Evolutionary conservation across 805 yeast species (phyloP).

Genomic region (Spencermartinsiella europaea): DNA sequence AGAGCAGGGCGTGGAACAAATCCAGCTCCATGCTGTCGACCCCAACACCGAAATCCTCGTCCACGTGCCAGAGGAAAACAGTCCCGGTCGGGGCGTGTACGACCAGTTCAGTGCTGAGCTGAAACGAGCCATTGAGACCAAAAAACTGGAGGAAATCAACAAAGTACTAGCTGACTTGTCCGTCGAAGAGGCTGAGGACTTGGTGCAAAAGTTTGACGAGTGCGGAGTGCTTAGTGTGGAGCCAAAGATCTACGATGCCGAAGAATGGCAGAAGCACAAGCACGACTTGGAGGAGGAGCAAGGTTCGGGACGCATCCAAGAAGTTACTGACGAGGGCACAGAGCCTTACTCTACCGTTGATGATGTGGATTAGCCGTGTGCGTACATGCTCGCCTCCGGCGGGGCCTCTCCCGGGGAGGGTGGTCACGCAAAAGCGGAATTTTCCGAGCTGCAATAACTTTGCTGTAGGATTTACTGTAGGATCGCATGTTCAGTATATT

Average conservation of each 20-base stretch:
- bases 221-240: slow-evolving; percentile 81
- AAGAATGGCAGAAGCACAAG: slow-evolving; percentile 32
- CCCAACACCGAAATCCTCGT: slow-evolving; percentile 73
- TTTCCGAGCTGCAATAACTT: too few species aligned
- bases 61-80: slow-evolving; percentile 56
- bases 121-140: slow-evolving; percentile 72
- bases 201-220: slow-evolving; percentile 68
- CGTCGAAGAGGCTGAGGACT: slow-evolving; percentile 72
- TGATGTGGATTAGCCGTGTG: background rate
- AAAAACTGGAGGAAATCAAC: slow-evolving; percentile 72
- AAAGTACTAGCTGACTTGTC: slow-evolving; percentile 69
- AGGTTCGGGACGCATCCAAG: too few species aligned
- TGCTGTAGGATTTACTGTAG: too few species aligned
- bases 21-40: slow-evolving; percentile 84
- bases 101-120: slow-evolving; percentile 58
- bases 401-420: too few species aligned
- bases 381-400: too few species aligned
- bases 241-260: slow-evolving; percentile 40
- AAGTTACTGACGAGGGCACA: background rate
- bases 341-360: background rate
- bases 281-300: slow-evolving; percentile 11
- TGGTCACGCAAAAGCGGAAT: too few species aligned
- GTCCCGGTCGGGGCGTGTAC: slow-evolving; percentile 43
- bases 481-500: too few species aligned
- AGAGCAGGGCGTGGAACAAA: slow-evolving; percentile 65